A percentile compares a stretch with the other conserved stretches of the same genome.
phyloP scores from a whole-genome alignment of 306 rosid genomes.

The Ormosia semicastrata region DNA sequence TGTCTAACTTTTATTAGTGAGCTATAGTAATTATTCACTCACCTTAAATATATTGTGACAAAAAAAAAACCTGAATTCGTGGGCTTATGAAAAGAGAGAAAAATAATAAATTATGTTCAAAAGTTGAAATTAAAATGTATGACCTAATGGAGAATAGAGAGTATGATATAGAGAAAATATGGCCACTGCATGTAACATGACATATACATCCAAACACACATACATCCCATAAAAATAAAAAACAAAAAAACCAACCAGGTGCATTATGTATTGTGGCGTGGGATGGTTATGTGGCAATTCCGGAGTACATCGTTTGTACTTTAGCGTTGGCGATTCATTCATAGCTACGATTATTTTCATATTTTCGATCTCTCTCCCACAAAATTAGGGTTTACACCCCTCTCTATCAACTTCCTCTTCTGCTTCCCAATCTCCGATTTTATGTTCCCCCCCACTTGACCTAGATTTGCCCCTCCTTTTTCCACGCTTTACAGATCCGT shows the following conservation, averaged over 20 bases:
- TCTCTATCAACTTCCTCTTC: neutral
- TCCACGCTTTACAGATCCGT: conserved; percentile 65
- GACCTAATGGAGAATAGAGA: too few species aligned
- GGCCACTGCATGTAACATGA: neutral
- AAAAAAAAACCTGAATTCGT: too few species aligned
- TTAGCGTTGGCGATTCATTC: conserved; percentile 30
- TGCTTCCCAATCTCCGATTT: conserved; percentile 10
- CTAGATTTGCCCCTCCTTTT: conserved; percentile 32
- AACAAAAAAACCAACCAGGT: neutral
- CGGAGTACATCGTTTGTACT: conserved; percentile 38
- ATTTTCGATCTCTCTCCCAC: conserved; percentile 52
- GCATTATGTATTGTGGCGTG: conserved; percentile 13
- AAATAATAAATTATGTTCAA: too few species aligned
- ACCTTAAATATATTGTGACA: too few species aligned
- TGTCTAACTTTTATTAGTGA: too few species aligned
- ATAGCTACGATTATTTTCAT: neutral
- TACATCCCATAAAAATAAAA: neutral
- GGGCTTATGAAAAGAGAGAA: too few species aligned
- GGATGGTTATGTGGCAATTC: conserved; percentile 42
- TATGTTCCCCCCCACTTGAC: neutral
- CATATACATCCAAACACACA: neutral
- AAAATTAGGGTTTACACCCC: conserved; percentile 84
- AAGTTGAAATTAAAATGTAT: too few species aligned
- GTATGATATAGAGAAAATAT: too few species aligned
- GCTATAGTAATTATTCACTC: too few species aligned